Base-by-base conservation (phyloP, 768 basidiomycete genomes). In the Mycena latifolia region DNA sequence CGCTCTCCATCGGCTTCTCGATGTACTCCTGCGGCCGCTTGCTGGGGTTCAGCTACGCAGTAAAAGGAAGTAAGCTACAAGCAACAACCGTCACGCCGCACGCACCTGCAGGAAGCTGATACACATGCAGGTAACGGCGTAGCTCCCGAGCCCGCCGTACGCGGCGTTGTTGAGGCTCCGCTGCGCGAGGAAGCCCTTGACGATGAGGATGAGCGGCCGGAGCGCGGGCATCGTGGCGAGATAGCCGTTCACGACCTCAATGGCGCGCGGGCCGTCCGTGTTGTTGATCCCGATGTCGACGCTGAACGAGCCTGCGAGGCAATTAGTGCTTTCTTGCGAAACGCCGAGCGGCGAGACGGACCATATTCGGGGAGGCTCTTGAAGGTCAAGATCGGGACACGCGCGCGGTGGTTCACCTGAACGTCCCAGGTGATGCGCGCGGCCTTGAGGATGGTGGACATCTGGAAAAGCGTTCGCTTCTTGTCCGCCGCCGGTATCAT, bases 271-370 rank as follows among this genome's bases (percentile, higher is more conserved):
- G 1, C 91, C 91, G 65, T 87, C 86, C 3, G 77, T 75, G 71
- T 88, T 85, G 72, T 92, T 91, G 67, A 93, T 79, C 37, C 86
- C 87, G 43, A 93, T 85, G 72, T 94, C 91, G 47, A 92, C 84
- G 29, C 82, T 82, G 54, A 91, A 78, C 2, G 84, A 81, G 18
- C 88, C 89, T 89, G 67, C 2, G 35, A 22, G 43, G 17, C 39
- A 41, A 57, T 59, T 22, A 69, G 28, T 22, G 24, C 17, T 37
- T 7, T n/a, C n/a, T n/a, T n/a, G 50, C 10, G 15, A 6, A 0
- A 9, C 14, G n/a, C 14, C 33, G 14, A 6, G 11, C 43, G 35
- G 20, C 8, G 22, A 31, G 25, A 65, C 77, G 12, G 48, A 83
- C 82, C 84, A 48, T 78, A 77, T 33, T 78, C 73, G 0, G 74